Conservation (phyloP, 2,329 filamentous ascomycete species). For the Colletotrichum gigasporum region DNA sequence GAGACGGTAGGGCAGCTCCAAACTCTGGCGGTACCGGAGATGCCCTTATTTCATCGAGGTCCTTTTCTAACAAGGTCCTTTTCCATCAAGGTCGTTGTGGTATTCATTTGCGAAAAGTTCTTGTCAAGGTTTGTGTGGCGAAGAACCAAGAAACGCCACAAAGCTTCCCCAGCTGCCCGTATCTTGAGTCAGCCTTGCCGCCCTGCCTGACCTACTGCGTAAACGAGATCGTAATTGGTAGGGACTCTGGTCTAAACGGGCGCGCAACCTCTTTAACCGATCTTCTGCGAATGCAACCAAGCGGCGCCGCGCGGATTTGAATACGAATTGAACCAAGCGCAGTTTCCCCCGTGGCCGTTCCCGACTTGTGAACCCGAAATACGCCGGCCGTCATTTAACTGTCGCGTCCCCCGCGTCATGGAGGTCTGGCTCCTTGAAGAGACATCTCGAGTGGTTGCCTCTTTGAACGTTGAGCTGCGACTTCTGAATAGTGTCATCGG, state of each 20-base stretch:
- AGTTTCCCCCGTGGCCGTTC: neutral
- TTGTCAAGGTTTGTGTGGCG: too few relatives aligned
- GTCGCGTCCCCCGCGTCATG: neutral
- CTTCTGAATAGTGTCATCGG: too few relatives aligned
- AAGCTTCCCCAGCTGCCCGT: too few relatives aligned
- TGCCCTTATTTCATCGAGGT: too few relatives aligned
- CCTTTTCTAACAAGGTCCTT: too few relatives aligned
- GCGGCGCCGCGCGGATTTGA: neutral
- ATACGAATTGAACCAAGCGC: neutral
- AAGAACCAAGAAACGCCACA: too few relatives aligned
- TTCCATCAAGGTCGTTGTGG: too few relatives aligned
- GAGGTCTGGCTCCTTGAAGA: neutral
- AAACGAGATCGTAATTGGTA: neutral
- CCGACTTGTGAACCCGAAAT: neutral
- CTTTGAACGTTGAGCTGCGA: neutral
- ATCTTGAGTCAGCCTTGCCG: neutral
- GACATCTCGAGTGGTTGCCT: neutral
- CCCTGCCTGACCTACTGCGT: neutral
- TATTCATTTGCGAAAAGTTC: too few relatives aligned
- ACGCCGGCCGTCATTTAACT: neutral
- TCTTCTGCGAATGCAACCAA: neutral
- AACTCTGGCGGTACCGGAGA: too few relatives aligned
- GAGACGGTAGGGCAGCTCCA: too few relatives aligned
- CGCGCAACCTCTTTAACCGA: neutral
- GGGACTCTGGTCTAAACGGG: neutral